Evolutionary conservation across 352 stramenopile genomes (phyloP).

Genomic region (Globisporangium paroecandrum): DNA sequence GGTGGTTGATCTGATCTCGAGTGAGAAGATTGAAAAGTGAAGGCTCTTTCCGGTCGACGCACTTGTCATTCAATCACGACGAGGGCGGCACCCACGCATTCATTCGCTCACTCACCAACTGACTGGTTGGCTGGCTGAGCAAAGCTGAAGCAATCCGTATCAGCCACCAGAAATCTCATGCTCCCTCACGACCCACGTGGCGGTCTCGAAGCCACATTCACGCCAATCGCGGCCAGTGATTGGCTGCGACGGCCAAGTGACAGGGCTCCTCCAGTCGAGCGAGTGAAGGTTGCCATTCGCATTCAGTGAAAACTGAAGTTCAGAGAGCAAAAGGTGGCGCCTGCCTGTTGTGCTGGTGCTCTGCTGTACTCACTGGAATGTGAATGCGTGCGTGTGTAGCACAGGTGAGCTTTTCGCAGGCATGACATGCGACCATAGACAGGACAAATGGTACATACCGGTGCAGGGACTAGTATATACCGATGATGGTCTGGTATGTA

Average conservation of each 20-base stretch:
- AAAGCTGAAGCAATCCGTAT: not conserved
- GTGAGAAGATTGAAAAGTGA: slow-evolving; percentile 10
- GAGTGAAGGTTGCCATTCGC: not conserved
- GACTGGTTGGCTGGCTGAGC: not conserved
- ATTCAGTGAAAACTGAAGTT: not conserved
- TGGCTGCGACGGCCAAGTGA: not conserved
- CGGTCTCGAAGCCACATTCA: not conserved
- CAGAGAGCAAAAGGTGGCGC: too few species aligned
- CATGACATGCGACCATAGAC: not conserved
- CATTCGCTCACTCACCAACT: not conserved
- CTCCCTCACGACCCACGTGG: not conserved
- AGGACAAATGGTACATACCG: not conserved
- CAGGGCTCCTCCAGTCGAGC: not conserved
- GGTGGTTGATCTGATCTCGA: not conserved
- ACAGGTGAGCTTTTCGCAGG: not conserved
- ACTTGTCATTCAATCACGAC: not conserved
- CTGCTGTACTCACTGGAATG: not conserved
- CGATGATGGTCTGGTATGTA: not conserved
- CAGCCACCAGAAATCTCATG: not conserved
- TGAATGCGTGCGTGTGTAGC: not conserved
- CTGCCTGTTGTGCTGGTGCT: not conserved
- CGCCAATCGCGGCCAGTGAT: slow-evolving; percentile 1
- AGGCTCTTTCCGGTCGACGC: not conserved
- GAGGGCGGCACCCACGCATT: not conserved
- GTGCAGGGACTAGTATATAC: not conserved